Evolutionary conservation across 345 rosid species (phyloP).

Genomic region (Populus simonii): DNA sequence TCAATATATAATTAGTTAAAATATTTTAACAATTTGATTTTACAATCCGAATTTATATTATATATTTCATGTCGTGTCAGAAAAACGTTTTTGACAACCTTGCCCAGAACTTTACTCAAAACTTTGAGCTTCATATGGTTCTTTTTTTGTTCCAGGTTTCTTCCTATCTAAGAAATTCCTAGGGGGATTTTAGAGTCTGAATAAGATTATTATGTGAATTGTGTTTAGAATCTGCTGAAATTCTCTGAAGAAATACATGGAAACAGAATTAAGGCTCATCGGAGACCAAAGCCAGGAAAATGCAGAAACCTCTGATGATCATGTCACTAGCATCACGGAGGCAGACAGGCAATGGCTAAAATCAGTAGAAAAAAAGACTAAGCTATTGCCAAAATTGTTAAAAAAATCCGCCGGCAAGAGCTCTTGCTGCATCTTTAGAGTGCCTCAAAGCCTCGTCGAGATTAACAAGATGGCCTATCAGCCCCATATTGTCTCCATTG

Average conservation of each 20-base stretch:
- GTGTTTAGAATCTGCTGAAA: no score
- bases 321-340: not conserved
- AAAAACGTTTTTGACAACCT: no score
- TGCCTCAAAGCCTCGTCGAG: constrained; percentile 34
- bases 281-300: not conserved
- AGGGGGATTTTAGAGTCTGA: no score
- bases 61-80: no score
- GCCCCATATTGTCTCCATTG: constrained; percentile 48
- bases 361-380: constrained; percentile 15
- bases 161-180: no score
- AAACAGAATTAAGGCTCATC: not conserved
- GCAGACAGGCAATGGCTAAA: constrained; percentile 8
- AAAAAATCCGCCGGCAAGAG: constrained; percentile 30
- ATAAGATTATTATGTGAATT: no score
- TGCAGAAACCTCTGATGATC: not conserved
- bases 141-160: no score
- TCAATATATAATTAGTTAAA: no score
- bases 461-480: constrained; percentile 36
- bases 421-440: constrained; percentile 49
- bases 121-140: no score
- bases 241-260: not conserved
- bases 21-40: no score
- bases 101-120: no score
- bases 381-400: constrained; percentile 22
- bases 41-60: no score